Conservation (phyloP, 352 stramenopile genomes). For the Globisporangium heterothallicum region DNA sequence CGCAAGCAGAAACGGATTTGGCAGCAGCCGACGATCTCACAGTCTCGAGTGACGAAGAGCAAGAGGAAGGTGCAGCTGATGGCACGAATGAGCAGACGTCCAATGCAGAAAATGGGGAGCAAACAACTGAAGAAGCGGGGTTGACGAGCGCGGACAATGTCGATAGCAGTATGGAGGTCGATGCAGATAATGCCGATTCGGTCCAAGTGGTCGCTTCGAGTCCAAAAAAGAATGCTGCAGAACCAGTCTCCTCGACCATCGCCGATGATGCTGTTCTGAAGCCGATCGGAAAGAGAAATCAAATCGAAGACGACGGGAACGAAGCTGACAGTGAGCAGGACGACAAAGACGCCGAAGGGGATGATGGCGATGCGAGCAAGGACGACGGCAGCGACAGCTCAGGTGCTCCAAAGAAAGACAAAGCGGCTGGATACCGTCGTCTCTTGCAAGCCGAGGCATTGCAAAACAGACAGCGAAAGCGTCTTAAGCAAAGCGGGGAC, state of each 20-base stretch:
- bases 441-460: constrained; percentile 55
- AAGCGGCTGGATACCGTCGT: constrained; percentile 59
- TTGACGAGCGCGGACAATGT: not conserved
- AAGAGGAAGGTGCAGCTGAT: constrained; percentile 5
- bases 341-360: constrained; percentile 25
- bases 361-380: constrained; percentile 17
- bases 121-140: not conserved
- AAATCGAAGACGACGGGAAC: constrained; percentile 47
- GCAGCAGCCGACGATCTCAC: constrained; percentile 7
- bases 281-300: constrained; percentile 27
- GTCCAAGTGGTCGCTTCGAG: not conserved
- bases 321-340: constrained; percentile 61
- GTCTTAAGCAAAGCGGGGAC: constrained; percentile 40
- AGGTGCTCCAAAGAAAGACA: constrained; percentile 35
- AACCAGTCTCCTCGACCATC: not conserved
- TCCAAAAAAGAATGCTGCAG: not conserved
- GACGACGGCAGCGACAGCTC: constrained; percentile 2
- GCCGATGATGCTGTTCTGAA: not conserved
- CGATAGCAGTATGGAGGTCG: not conserved
- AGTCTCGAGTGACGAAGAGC: constrained; percentile 11
- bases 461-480: constrained; percentile 50
- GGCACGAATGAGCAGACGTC: constrained; percentile 13
- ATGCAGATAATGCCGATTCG: not conserved
- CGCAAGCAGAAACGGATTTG: constrained; percentile 10
- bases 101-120: not conserved